phyloP scores from a whole-genome alignment of 2,329 filamentous ascomycete genomes.

The Triangularia setosa region DNA sequence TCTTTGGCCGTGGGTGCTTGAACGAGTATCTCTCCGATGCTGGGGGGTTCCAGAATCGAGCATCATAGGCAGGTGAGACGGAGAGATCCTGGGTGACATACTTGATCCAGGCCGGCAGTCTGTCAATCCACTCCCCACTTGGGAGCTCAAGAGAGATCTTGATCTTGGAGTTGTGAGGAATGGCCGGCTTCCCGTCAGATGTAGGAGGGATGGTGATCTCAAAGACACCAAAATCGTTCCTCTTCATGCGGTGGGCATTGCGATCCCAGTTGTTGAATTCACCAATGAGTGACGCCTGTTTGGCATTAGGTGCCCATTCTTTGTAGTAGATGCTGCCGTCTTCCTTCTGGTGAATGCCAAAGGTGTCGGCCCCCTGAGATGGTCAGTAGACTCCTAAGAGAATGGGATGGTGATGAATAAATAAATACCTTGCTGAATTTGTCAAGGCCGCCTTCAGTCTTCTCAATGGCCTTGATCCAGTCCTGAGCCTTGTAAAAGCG shows the following conservation, averaged over 20 bases:
- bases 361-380: slow-evolving; percentile 73
- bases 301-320: slow-evolving; percentile 94
- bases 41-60: slow-evolving; percentile 94
- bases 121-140: slow-evolving; percentile 75
- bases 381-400: neutral
- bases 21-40: slow-evolving; percentile 71
- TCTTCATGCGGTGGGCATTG: slow-evolving; percentile 80
- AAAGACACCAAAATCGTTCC: slow-evolving; percentile 80
- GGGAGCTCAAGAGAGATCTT: slow-evolving; percentile 89
- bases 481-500: slow-evolving; percentile 76
- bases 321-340: slow-evolving; percentile 86
- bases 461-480: slow-evolving; percentile 82
- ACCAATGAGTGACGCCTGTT: slow-evolving; percentile 79
- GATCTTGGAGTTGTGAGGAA: slow-evolving; percentile 90
- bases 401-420: slow-evolving; percentile 6
- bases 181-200: slow-evolving; percentile 66
- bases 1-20: slow-evolving; percentile 76
- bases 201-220: slow-evolving; percentile 72
- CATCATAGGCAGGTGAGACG: slow-evolving; percentile 90
- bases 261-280: slow-evolving; percentile 96
- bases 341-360: slow-evolving; percentile 75
- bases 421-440: slow-evolving; percentile 83
- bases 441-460: slow-evolving; percentile 82
- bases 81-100: slow-evolving; percentile 90
- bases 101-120: slow-evolving; percentile 94